phyloP scores from a whole-genome alignment of 1,139 yeast species.

The Geotrichum australiense region DNA sequence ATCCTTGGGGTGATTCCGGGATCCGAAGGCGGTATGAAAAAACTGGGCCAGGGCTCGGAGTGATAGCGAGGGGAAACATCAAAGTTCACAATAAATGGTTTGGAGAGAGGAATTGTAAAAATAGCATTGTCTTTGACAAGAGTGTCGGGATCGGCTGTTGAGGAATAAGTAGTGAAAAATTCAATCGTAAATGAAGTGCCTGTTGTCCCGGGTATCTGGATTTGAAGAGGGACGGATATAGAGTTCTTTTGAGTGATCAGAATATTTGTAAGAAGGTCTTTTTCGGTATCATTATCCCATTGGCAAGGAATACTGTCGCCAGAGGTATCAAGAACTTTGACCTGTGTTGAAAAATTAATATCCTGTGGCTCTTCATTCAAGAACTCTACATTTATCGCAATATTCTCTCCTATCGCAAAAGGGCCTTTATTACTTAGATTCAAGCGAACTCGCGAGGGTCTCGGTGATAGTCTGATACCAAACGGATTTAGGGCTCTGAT shows the following conservation, averaged over 20 bases:
- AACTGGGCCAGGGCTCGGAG: slow-evolving; percentile 33
- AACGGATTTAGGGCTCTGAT: slow-evolving; percentile 7
- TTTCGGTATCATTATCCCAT: slow-evolving; percentile 16
- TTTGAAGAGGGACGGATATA: slow-evolving; percentile 17
- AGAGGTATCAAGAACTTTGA: slow-evolving; percentile 18
- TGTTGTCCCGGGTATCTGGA: slow-evolving; percentile 22
- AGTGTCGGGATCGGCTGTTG: slow-evolving; percentile 24
- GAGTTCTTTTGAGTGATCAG: slow-evolving; percentile 4
- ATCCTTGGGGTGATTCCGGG: slow-evolving; percentile 17
- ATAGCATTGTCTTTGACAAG: slow-evolving; percentile 26
- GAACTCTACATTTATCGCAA: slow-evolving; percentile 21
- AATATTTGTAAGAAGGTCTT: slow-evolving; percentile 9
- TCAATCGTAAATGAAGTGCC: slow-evolving; percentile 23
- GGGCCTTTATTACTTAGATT: slow-evolving; percentile 20
- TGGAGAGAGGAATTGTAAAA: slow-evolving; percentile 27
- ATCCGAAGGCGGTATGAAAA: slow-evolving; percentile 28
- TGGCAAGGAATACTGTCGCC: slow-evolving; percentile 16
- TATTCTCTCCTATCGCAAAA: slow-evolving; percentile 30
- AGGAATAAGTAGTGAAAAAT: slow-evolving; percentile 26
- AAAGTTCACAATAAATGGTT: slow-evolving; percentile 33
- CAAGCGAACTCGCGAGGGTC: slow-evolving; percentile 28
- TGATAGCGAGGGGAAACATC: slow-evolving; percentile 32
- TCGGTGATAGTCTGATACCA: slow-evolving; percentile 23
- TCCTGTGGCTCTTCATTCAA: slow-evolving; percentile 28
- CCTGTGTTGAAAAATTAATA: slow-evolving; percentile 23